Percentiles rank a stretch among this genome's conserved stretches.
Conservation (phyloP, 2,329 filamentous ascomycete genomes). For the Purpureocillium takamizusanense region DNA sequence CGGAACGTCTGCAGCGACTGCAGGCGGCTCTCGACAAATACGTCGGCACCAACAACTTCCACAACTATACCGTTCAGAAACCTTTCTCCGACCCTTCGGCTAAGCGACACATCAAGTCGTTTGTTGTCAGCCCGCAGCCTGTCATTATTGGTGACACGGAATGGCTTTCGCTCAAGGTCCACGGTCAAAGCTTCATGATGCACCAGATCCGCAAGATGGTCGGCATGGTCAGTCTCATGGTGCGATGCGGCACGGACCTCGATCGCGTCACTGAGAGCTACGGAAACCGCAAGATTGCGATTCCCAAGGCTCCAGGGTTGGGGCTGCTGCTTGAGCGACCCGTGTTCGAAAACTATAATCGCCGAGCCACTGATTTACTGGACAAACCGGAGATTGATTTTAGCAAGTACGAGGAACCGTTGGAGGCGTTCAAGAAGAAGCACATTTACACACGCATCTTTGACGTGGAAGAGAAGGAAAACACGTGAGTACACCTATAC, state of each 20-base stretch:
- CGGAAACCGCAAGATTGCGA: conserved; percentile 62
- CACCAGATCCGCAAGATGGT: conserved; percentile 99
- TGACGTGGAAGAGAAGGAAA: conserved; percentile 76
- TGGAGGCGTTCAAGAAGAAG: conserved; percentile 81
- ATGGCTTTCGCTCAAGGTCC: conserved; percentile 92
- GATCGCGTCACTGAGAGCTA: conserved; percentile 68
- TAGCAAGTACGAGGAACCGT: conserved; percentile 63
- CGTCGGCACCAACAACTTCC: conserved; percentile 80
- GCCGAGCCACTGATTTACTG: conserved; percentile 53
- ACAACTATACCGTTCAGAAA: conserved; percentile 97
- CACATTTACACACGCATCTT: conserved; percentile 93
- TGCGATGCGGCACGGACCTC: conserved; percentile 72
- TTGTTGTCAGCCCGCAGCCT: conserved; percentile 65
- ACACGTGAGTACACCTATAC: conserved; percentile 54
- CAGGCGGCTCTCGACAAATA: conserved; percentile 69
- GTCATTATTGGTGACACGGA: conserved; percentile 86
- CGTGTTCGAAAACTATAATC: conserved; percentile 86
- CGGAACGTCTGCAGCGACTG: conserved; percentile 61
- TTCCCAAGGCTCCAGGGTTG: conserved; percentile 87
- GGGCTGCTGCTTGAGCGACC: conserved; percentile 84
- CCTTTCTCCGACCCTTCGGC: conserved; percentile 69
- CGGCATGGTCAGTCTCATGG: conserved; percentile 76
- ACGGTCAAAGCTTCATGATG: conserved; percentile 99
- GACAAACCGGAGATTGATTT: conserved; percentile 69
- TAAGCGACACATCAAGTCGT: conserved; percentile 87